Conservation (phyloP, 805 yeast genomes). For the Zygosaccharomyces rouxii region DNA sequence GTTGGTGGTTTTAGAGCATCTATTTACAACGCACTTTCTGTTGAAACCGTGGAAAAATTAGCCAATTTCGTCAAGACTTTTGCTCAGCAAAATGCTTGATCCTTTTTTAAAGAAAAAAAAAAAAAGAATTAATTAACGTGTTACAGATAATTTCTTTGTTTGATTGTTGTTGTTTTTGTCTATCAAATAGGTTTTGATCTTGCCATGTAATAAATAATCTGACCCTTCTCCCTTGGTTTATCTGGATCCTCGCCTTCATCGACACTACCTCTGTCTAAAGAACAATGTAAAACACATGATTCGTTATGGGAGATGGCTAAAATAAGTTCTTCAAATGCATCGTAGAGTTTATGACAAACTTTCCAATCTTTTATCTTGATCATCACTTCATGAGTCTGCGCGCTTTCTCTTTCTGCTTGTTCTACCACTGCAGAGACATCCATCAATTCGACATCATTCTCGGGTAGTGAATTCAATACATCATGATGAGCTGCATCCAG, state of each 20-base stretch:
- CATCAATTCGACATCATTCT: slow-evolving; percentile 12
- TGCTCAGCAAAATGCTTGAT: slow-evolving; percentile 41
- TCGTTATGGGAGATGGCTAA: slow-evolving; percentile 54
- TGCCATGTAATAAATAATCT: slow-evolving; percentile 56
- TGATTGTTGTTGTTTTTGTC: neutral
- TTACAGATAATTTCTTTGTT: neutral
- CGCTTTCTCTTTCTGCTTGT: slow-evolving; percentile 20
- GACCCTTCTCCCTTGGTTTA: slow-evolving; percentile 48
- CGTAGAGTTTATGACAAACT: slow-evolving; percentile 56
- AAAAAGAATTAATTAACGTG: neutral
- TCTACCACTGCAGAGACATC: slow-evolving; percentile 25
- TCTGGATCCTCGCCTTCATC: slow-evolving; percentile 20
- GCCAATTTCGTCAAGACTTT: slow-evolving; percentile 56
- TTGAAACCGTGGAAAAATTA: slow-evolving; percentile 54
- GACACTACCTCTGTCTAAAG: slow-evolving; percentile 46
- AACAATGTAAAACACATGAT: slow-evolving; percentile 62
- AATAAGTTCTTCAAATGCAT: slow-evolving; percentile 56
- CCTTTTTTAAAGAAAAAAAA: neutral
- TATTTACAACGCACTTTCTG: slow-evolving; percentile 78
- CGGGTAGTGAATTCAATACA: neutral
- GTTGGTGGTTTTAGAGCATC: slow-evolving; percentile 97
- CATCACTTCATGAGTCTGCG: slow-evolving; percentile 38
- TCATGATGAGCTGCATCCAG: slow-evolving; percentile 2
- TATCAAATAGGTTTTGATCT: slow-evolving; percentile 27
- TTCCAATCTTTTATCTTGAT: slow-evolving; percentile 65